phyloP scores from a whole-genome alignment of 352 stramenopile genomes.

The Aphanomyces astaci region DNA sequence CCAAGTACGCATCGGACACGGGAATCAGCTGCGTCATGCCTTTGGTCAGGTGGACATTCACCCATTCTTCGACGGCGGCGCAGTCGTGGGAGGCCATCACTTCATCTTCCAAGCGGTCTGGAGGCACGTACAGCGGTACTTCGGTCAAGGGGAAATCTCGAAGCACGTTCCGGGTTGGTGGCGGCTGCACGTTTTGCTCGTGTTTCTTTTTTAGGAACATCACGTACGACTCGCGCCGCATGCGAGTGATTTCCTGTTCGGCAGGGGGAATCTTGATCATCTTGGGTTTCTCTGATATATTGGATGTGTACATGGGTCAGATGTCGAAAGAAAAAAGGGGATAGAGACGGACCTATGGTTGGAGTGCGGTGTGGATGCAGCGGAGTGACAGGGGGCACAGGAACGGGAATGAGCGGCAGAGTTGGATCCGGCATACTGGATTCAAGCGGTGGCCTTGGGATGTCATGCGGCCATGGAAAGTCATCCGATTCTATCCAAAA shows the following conservation, averaged over 20 bases:
- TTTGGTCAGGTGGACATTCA: constrained; percentile 51
- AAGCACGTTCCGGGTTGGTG: neutral
- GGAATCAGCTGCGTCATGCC: constrained; percentile 17
- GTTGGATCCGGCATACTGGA: neutral
- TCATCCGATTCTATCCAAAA: neutral
- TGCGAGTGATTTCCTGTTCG: constrained; percentile 61
- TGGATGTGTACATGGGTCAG: no score
- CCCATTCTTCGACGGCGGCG: constrained; percentile 53
- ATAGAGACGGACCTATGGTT: neutral
- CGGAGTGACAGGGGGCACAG: neutral
- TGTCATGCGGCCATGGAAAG: neutral
- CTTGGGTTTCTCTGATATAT: constrained; percentile 4
- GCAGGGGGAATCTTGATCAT: constrained; percentile 35
- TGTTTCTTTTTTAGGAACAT: constrained; percentile 24
- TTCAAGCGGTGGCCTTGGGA: neutral
- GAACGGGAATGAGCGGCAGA: neutral
- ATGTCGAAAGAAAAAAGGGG: neutral
- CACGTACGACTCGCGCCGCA: constrained; percentile 47
- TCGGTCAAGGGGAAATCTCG: neutral
- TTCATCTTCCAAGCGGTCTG: constrained; percentile 21
- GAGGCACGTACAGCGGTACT: neutral
- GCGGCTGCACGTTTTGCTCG: neutral
- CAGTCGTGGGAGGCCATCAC: constrained; percentile 1
- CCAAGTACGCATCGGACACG: constrained; percentile 17
- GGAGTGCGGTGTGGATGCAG: neutral